Evolutionary conservation across 1,139 yeast species (phyloP).

Genomic region (Blastobotrys capitulatus): DNA sequence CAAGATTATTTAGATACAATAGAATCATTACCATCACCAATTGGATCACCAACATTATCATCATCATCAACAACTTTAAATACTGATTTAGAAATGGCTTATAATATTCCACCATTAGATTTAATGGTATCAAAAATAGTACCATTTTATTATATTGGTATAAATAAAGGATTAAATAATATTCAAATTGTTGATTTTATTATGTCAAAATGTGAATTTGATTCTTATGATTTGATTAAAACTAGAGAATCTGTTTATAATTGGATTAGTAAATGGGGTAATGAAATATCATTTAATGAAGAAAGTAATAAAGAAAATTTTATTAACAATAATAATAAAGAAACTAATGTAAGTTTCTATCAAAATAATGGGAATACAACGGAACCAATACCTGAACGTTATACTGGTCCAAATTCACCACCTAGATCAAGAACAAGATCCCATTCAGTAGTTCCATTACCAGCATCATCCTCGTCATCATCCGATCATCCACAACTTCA

Average conservation of each 20-base stretch:
- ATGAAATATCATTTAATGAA: not conserved
- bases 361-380: too few relatives aligned
- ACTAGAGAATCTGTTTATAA: not conserved
- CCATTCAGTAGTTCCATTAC: too few relatives aligned
- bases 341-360: too few relatives aligned
- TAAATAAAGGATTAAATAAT: not conserved
- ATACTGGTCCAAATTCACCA: too few relatives aligned
- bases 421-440: too few relatives aligned
- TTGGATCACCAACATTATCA: not conserved
- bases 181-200: not conserved
- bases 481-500: too few relatives aligned
- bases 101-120: not conserved
- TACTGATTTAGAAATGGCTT: not conserved
- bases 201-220: not conserved
- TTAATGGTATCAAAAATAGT: not conserved
- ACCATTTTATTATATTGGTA: not conserved
- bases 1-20: not conserved
- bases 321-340: too few relatives aligned
- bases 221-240: not conserved
- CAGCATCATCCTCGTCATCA: too few relatives aligned
- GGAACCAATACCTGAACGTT: too few relatives aligned
- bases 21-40: not conserved
- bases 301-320: too few relatives aligned
- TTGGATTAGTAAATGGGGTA: not conserved
- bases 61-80: not conserved